phyloP scores from a whole-genome alignment of 1,284 basidiomycete species.

The Cystobasidiaceae sp. region DNA sequence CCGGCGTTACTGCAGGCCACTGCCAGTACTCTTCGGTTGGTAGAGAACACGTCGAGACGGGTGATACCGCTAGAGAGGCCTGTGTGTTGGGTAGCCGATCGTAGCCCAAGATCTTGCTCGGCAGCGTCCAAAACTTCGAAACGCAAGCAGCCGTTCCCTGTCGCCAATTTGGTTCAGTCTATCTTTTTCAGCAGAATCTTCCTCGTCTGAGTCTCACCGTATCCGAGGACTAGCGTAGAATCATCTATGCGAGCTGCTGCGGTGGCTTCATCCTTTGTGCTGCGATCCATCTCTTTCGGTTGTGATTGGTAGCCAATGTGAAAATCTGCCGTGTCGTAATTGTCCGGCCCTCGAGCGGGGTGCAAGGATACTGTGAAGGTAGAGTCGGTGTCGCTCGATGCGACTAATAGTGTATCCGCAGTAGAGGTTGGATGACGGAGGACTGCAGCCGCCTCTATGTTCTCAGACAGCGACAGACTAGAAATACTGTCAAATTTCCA shows the following conservation, averaged over 20 bases:
- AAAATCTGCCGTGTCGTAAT: background rate
- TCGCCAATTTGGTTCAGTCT: too few relatives aligned
- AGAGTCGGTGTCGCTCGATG: conserved; percentile 1
- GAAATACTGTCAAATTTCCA: background rate
- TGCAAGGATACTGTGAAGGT: background rate
- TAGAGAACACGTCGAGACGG: background rate
- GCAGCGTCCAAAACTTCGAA: too few relatives aligned
- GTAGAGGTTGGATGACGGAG: conserved; percentile 18
- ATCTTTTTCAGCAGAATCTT: too few relatives aligned
- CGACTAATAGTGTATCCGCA: conserved; percentile 1
- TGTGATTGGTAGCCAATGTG: too few relatives aligned
- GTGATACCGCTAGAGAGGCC: too few relatives aligned
- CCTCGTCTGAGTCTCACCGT: background rate
- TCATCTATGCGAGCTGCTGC: background rate
- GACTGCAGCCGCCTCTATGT: conserved; percentile 4
- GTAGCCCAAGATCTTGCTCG: too few relatives aligned
- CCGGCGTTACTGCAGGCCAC: background rate
- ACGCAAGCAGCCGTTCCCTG: too few relatives aligned
- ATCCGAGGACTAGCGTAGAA: background rate
- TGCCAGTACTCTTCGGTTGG: background rate
- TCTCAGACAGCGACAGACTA: conserved; percentile 12
- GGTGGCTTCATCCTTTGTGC: background rate
- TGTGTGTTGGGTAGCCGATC: too few relatives aligned
- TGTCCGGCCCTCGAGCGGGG: background rate
- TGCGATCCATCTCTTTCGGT: too few relatives aligned